phyloP scores from a whole-genome alignment of 495 filamentous ascomycete genomes.

The Penicillium salamii region DNA sequence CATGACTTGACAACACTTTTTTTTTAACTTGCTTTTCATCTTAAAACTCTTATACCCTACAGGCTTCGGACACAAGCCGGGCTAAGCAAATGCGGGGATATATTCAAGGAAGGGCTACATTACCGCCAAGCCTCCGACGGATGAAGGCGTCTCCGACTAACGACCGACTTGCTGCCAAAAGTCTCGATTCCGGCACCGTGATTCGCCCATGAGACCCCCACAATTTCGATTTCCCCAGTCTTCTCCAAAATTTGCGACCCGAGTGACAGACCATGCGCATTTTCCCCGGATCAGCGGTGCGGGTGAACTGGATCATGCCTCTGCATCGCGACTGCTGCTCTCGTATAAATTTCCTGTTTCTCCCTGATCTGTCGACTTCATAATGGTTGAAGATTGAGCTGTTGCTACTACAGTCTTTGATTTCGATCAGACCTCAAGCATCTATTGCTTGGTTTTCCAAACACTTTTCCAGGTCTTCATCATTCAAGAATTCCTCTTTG shows the following conservation, averaged over 20 bases:
- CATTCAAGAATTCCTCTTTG: background rate
- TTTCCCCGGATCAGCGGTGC: slow-evolving; percentile 11
- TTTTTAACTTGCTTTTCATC: background rate
- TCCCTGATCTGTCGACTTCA: background rate
- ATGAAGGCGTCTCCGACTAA: slow-evolving; percentile 1
- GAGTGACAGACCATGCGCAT: slow-evolving; percentile 1
- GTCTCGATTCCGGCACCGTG: background rate
- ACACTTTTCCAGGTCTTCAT: too few relatives aligned
- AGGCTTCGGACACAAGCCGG: background rate
- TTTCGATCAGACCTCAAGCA: background rate
- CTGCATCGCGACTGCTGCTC: background rate
- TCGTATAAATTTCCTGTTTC: background rate
- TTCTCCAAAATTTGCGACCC: slow-evolving; percentile 6
- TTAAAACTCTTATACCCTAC: background rate
- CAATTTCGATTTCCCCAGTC: slow-evolving; percentile 3
- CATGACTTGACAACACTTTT: slow-evolving; percentile 4
- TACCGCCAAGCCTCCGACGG: slow-evolving; percentile 8
- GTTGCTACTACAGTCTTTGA: background rate
- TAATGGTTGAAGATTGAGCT: background rate
- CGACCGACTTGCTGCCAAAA: slow-evolving; percentile 11
- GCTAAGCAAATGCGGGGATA: background rate
- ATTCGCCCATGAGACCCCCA: slow-evolving; percentile 5
- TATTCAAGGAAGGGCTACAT: background rate
- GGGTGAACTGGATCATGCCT: background rate
- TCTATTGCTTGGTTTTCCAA: too few relatives aligned